These are phyloP conservation scores for Saccharata proteae DNA, from an alignment of 2,329 filamentous ascomycete genomes.

Conservation along the genomic window DNA sequence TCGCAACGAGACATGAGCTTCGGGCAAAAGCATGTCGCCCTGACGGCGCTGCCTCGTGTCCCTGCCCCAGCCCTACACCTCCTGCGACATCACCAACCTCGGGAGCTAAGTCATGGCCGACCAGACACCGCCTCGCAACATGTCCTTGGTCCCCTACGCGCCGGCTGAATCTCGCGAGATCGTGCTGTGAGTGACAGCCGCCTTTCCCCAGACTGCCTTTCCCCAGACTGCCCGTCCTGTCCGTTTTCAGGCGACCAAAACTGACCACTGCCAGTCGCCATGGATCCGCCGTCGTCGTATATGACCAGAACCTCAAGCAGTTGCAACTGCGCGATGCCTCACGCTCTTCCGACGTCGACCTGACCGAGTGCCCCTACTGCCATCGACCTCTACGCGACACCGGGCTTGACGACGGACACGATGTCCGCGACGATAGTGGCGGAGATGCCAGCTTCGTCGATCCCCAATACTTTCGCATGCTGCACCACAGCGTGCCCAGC, in stretches of 20 bases:
- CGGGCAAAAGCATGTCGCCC: too few relatives aligned
- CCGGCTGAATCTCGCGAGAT: constrained; percentile 64
- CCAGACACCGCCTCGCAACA: constrained; percentile 21
- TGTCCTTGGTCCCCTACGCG: constrained; percentile 67
- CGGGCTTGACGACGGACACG: constrained; percentile 18
- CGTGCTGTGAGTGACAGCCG: constrained; percentile 53
- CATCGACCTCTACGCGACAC: constrained; percentile 55
- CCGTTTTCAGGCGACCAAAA: constrained; percentile 7
- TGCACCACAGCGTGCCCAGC: constrained; percentile 48
- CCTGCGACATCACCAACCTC: too few relatives aligned
- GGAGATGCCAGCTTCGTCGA: constrained; percentile 61
- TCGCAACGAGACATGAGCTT: too few relatives aligned
- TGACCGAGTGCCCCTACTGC: constrained; percentile 77
- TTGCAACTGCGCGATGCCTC: constrained; percentile 64
- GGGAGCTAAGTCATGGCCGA: constrained; percentile 1
- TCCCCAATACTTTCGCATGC: constrained; percentile 91
- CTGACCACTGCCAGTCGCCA: constrained; percentile 58
- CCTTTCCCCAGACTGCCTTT: constrained; percentile 6
- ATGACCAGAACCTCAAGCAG: constrained; percentile 72
- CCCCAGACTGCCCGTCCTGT: constrained; percentile 5
- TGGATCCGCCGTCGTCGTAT: constrained; percentile 83
- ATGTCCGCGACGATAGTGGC: constrained; percentile 18
- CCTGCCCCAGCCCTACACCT: too few relatives aligned
- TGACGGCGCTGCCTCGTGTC: too few relatives aligned
- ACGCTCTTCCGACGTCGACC: constrained; percentile 40